Conservation (phyloP, 805 yeast genomes). For the Wickerhamomyces silvicola region DNA sequence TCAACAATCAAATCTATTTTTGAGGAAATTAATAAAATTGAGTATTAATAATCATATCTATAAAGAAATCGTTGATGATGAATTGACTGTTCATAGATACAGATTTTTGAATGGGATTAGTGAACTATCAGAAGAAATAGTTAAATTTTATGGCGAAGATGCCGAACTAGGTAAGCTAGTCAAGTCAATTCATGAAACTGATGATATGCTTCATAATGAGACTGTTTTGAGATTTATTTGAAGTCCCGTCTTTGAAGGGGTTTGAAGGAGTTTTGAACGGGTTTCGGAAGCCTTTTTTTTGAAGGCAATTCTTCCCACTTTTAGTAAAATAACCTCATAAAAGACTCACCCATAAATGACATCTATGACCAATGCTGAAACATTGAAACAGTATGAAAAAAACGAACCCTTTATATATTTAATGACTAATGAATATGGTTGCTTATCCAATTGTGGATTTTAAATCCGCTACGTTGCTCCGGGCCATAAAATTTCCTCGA, state of each 20-base stretch:
- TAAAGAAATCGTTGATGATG: constrained; percentile 5
- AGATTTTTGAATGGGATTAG: constrained; percentile 8
- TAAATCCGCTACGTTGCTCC: no score
- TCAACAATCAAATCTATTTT: constrained; percentile 4
- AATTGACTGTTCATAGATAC: constrained; percentile 12
- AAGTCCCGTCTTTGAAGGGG: not conserved
- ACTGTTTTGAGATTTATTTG: constrained; percentile 2
- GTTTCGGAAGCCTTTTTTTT: no score
- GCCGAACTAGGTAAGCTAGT: constrained; percentile 2
- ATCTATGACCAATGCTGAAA: not conserved
- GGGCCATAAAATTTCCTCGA: no score
- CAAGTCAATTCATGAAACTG: constrained; percentile 3
- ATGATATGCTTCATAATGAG: constrained; percentile 1
- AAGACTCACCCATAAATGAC: no score
- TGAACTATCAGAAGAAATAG: constrained; percentile 5
- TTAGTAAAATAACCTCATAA: no score
- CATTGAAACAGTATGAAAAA: not conserved
- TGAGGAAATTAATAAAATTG: constrained; percentile 7
- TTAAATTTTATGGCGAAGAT: constrained; percentile 1
- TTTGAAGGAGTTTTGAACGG: no score
- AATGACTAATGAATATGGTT: no score
- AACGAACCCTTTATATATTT: no score
- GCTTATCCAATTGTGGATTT: no score
- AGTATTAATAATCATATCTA: constrained; percentile 4
- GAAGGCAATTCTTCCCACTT: no score